Evolutionary conservation across 2,329 filamentous ascomycete species (phyloP).

Genomic region (Aureobasidium sp.): DNA sequence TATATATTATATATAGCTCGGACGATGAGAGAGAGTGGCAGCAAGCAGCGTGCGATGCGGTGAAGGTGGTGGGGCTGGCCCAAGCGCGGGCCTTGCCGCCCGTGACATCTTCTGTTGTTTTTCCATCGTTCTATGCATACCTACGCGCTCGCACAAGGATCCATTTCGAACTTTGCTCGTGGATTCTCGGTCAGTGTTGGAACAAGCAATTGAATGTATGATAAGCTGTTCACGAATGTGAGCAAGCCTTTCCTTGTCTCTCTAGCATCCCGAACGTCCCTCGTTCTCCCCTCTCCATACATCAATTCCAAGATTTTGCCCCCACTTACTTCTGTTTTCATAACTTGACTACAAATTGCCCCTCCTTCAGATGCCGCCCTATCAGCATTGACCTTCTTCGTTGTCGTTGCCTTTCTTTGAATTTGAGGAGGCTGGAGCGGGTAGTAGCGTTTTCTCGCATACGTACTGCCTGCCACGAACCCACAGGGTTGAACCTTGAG

Average conservation of each 20-base stretch:
- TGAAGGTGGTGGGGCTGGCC: background rate
- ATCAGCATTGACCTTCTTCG: background rate
- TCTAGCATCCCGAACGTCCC: background rate
- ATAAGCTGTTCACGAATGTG: background rate
- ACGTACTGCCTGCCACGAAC: background rate
- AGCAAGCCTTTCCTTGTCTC: background rate
- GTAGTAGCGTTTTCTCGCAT: background rate
- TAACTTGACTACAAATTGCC: background rate
- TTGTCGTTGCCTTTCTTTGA: background rate
- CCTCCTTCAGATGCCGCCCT: background rate
- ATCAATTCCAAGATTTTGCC: background rate
- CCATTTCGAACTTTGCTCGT: background rate
- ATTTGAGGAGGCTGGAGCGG: background rate
- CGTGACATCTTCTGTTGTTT: background rate
- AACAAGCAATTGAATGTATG: background rate
- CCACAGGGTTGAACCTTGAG: background rate
- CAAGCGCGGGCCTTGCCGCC: background rate
- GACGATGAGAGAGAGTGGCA: background rate
- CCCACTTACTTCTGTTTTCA: slow-evolving; percentile 4
- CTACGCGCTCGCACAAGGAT: background rate
- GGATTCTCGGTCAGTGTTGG: background rate
- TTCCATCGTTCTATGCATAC: slow-evolving; percentile 6
- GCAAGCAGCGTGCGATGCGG: background rate
- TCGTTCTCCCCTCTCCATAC: background rate
- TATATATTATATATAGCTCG: background rate